phyloP scores from a whole-genome alignment of 176 grass and related monocot species.

The Musa beccarii region DNA sequence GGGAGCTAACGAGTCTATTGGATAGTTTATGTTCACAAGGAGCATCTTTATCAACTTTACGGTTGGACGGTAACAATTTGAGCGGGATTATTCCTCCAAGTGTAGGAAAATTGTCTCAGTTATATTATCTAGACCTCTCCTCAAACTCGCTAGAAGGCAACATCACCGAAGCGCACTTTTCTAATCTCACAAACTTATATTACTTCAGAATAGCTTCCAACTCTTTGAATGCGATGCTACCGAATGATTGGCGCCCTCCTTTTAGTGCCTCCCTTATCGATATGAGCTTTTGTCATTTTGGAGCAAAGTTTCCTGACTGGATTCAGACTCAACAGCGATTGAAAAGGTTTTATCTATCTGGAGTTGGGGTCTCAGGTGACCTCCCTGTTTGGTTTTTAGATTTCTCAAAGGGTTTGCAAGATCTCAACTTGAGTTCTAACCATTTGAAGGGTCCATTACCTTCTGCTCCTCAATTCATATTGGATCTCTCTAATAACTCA shows the following conservation, averaged over 20 bases:
- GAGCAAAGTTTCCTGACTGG: neutral
- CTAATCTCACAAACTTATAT: slow-evolving; percentile 2
- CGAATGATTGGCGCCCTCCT: neutral
- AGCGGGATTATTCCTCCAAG: no score
- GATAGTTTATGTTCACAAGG: no score
- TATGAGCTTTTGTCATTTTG: neutral
- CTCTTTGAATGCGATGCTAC: slow-evolving; percentile 6
- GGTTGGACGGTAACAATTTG: no score
- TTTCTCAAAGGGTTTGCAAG: neutral
- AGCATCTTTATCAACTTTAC: no score
- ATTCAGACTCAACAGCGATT: slow-evolving; percentile 4
- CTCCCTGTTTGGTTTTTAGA: neutral
- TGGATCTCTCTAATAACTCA: neutral
- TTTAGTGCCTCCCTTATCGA: neutral
- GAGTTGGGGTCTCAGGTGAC: neutral
- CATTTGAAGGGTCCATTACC: neutral
- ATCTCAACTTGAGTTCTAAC: neutral
- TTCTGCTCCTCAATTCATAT: neutral
- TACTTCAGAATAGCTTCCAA: slow-evolving; percentile 17
- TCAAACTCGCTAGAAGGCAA: no score
- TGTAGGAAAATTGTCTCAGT: rapidly evolving
- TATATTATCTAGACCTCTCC: no score
- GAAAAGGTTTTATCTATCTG: neutral
- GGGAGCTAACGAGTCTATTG: no score
- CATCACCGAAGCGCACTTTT: no score